Conservation (phyloP, 2,329 filamentous ascomycete genomes). For the Fusarium anthophilum region DNA sequence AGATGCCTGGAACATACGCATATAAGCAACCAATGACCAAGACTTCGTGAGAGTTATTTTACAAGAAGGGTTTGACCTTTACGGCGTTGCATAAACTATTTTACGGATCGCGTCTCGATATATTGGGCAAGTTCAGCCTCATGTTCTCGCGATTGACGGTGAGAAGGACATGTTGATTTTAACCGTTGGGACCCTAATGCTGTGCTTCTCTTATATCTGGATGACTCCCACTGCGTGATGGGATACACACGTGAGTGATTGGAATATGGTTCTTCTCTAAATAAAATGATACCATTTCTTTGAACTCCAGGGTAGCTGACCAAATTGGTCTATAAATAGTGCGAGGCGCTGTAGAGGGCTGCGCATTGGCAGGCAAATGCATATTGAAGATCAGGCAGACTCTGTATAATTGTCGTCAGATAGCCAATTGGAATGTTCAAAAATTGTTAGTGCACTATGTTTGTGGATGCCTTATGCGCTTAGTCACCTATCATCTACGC, state of each 20-base stretch:
- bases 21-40: too few relatives aligned
- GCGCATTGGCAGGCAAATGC: neutral
- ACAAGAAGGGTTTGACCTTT: too few relatives aligned
- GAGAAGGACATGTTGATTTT: too few relatives aligned
- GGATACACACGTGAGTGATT: fast-evolving
- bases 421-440: fast-evolving
- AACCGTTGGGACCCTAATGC: too few relatives aligned
- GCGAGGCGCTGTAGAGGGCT: neutral
- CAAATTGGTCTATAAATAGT: neutral
- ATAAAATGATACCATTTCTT: neutral
- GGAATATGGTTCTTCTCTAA: fast-evolving
- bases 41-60: too few relatives aligned
- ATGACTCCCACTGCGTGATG: fast-evolving
- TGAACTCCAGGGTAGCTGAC: neutral
- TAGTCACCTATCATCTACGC: fast-evolving
- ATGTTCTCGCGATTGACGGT: too few relatives aligned
- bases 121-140: too few relatives aligned
- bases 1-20: too few relatives aligned
- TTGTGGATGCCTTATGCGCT: neutral
- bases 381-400: neutral
- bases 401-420: fast-evolving
- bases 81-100: too few relatives aligned
- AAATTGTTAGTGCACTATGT: fast-evolving
- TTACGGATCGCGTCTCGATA: too few relatives aligned
- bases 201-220: fast-evolving